Percentiles rank a stretch among this genome's conserved stretches.
Evolutionary conservation across 148 eudicot species (phyloP).

Genomic region (Rhododendron vialii): DNA sequence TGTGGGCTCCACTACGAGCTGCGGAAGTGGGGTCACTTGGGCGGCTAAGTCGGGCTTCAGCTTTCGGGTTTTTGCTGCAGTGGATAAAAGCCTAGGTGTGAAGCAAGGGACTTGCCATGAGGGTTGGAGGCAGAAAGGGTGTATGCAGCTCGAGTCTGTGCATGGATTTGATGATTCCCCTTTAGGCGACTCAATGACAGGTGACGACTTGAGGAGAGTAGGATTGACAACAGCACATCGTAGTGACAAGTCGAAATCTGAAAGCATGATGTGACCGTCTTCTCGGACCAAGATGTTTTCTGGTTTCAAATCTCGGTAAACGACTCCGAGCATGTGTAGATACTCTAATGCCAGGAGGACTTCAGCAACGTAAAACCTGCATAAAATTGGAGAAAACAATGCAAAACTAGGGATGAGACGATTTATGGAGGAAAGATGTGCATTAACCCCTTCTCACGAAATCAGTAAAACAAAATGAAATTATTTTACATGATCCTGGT

Average conservation of each 20-base stretch:
- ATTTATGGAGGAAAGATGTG: not conserved
- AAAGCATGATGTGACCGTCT: conserved; percentile 86
- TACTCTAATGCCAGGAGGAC: conserved; percentile 79
- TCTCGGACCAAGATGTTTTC: conserved; percentile 73
- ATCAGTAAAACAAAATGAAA: not conserved
- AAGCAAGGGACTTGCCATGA: conserved; percentile 75
- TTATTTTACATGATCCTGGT: not conserved
- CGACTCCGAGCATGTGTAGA: conserved; percentile 85
- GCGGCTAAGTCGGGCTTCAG: conserved; percentile 45
- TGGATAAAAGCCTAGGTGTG: conserved; percentile 47
- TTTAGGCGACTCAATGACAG: conserved; percentile 28
- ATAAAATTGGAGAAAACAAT: not conserved
- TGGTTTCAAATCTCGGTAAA: conserved; percentile 83
- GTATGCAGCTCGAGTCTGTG: conserved; percentile 61
- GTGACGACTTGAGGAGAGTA: conserved; percentile 44
- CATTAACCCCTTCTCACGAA: not conserved
- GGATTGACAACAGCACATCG: conserved; percentile 60
- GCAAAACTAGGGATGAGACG: not conserved
- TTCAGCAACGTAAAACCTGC: conserved; percentile 83
- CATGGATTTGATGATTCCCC: conserved; percentile 43
- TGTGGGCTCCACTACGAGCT: conserved; percentile 69
- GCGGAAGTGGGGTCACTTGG: conserved; percentile 51
- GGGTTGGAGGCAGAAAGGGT: conserved; percentile 75
- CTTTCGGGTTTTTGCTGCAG: conserved; percentile 41
- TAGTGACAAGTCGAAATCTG: conserved; percentile 77